Evolutionary conservation across 768 basidiomycete species (phyloP).

Genomic region (Polyporus arcularius): DNA sequence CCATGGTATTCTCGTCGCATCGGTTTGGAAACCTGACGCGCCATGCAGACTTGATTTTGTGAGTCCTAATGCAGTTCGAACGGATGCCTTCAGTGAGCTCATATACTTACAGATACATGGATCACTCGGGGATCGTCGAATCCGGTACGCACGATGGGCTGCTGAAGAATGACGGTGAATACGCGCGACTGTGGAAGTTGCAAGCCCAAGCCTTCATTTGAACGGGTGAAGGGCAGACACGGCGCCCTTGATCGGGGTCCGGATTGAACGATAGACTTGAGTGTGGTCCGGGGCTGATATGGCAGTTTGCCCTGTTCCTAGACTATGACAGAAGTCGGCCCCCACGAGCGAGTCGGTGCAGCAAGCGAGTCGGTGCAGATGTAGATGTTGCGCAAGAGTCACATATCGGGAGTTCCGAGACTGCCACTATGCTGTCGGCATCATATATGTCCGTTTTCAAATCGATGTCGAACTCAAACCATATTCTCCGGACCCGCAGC

Average conservation of each 20-base stretch:
- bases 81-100: not conserved
- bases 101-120: conserved; percentile 56
- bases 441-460: too few species aligned
- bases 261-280: too few species aligned
- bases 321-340: too few species aligned
- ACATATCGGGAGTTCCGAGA: too few species aligned
- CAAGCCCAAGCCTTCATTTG: conserved; percentile 69
- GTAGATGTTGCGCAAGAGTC: too few species aligned
- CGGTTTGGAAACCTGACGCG: conserved; percentile 71
- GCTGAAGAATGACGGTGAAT: conserved; percentile 64
- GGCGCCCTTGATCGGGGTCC: not conserved
- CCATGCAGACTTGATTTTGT: conserved; percentile 64
- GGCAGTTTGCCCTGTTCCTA: too few species aligned
- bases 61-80: not conserved
- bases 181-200: conserved; percentile 68
- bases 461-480: too few species aligned
- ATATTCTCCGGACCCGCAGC: too few species aligned
- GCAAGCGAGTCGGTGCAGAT: too few species aligned
- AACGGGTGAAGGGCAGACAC: not conserved
- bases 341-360: too few species aligned
- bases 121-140: conserved; percentile 59
- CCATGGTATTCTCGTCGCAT: conserved; percentile 83
- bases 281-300: too few species aligned
- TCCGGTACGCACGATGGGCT: conserved; percentile 66
- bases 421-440: too few species aligned